Base-by-base conservation (phyloP, 331 rosid genomes). In the Quercus lobata region DNA sequence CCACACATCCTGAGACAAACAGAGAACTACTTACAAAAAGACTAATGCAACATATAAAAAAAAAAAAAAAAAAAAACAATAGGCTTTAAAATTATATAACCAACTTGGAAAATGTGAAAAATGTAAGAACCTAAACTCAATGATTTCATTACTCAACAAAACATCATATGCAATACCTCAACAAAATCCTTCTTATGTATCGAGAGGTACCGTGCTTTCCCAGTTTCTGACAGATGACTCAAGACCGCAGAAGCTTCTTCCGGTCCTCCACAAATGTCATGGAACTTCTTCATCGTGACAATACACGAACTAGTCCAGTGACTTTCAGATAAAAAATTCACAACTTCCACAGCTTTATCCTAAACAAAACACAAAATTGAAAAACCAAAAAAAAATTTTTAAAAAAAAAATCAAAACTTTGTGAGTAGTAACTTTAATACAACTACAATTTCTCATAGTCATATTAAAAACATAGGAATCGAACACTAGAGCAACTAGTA, bases 281-380 rank as follows among this genome's bases (percentile, higher is more conserved):
- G 93, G 76, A 95, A 91, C 78, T 80, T 91, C 86, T 78, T 80
- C 90, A 93, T 86, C 24, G 99, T 90, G 54, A 90, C 57, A 22
- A 92, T 53, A 81, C 91, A 91, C 8, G 91, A 88, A 49, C 88
- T 75, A 71, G 84, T 92, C 97, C 98, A 94, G 76, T 92, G 91
- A 77, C 83, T 79, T 79, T 90, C 92, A 69, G 96, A 84, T 58
- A 91, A 86, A 73, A 71, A 79, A 30, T 89, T 78, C 69, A 93
- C 83, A 76, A 90, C 80, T 79, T 88, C 86, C 74, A 78, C 88
- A 58, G 92, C 93, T 87, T 88, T 93, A 76, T 89, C 94, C 97
- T 93, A 79, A 57, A 78, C 44, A 72, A 5, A 5, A 70, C 60
- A 76, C 76, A 79, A 83, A 68, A 80, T 78, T 41, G 12, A 41